phyloP scores from a whole-genome alignment of 1,284 basidiomycete species.

The Naganishia cerealis region DNA sequence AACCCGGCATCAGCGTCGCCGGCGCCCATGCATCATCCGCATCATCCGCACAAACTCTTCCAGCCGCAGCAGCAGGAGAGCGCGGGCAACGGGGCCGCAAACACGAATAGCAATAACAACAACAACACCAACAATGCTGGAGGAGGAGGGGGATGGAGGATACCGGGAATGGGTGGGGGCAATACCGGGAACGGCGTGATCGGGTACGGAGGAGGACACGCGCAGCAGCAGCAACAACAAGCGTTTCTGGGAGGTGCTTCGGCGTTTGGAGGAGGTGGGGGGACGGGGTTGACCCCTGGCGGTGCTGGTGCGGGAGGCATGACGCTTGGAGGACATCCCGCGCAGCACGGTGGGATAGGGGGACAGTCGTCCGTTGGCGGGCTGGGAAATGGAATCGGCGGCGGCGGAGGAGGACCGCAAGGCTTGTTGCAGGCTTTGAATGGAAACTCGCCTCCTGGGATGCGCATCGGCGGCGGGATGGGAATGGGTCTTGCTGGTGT shows the following conservation, averaged over 20 bases:
- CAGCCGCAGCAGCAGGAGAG: slow-evolving; percentile 9
- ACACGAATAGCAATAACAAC: not conserved
- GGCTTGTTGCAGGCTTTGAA: slow-evolving; percentile 19
- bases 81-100: not conserved
- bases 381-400: slow-evolving; percentile 12
- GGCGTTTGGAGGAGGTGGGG: slow-evolving; percentile 24
- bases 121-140: not conserved
- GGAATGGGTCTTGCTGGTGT: slow-evolving; percentile 1
- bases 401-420: slow-evolving; percentile 2
- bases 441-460: slow-evolving; percentile 16
- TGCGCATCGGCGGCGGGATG: slow-evolving; percentile 13
- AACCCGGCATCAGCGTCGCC: slow-evolving; percentile 31
- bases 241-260: not conserved
- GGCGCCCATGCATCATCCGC: slow-evolving; percentile 15
- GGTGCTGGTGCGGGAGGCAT: slow-evolving; percentile 3
- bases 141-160: slow-evolving; percentile 8
- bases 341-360: not conserved
- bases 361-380: not conserved
- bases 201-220: slow-evolving; percentile 5
- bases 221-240: slow-evolving; percentile 5
- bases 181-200: not conserved
- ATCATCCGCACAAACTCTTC: slow-evolving; percentile 29
- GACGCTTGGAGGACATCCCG: not conserved
- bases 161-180: not conserved
- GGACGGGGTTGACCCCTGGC: slow-evolving; percentile 12